Conservation (phyloP, 1,284 basidiomycete species). For the Trichosporon coremiiforme region DNA sequence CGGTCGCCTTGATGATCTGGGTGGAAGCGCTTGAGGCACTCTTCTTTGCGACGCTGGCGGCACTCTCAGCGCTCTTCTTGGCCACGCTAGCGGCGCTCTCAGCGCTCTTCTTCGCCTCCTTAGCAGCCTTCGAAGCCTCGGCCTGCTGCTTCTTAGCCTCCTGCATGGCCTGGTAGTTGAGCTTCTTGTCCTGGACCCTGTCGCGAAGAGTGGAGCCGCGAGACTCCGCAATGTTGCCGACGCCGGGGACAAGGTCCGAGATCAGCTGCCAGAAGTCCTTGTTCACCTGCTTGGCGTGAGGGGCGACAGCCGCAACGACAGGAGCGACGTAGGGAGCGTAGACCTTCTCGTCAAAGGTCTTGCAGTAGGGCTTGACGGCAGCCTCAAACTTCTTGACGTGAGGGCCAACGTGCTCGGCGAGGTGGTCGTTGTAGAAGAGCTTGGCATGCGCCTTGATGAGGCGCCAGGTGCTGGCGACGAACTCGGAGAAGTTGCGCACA, state of each 20-base stretch:
- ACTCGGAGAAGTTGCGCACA: slow-evolving; percentile 15
- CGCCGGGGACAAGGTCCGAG: slow-evolving; percentile 43
- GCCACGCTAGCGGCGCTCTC: slow-evolving; percentile 21
- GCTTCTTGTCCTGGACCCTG: slow-evolving; percentile 17
- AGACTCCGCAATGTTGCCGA: slow-evolving; percentile 27
- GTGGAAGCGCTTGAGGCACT: slow-evolving; percentile 29
- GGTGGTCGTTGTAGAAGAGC: slow-evolving; percentile 39
- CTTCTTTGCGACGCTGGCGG: slow-evolving; percentile 22
- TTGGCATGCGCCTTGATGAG: slow-evolving; percentile 28
- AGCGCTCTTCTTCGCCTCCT: slow-evolving; percentile 27
- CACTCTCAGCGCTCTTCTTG: slow-evolving; percentile 31
- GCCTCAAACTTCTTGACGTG: slow-evolving; percentile 35
- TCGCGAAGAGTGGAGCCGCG: slow-evolving; percentile 21
- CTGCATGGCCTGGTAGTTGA: slow-evolving; percentile 5
- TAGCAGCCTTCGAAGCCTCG: not conserved
- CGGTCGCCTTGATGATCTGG: slow-evolving; percentile 7
- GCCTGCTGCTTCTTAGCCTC: slow-evolving; percentile 6
- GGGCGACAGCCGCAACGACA: slow-evolving; percentile 38
- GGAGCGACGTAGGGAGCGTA: slow-evolving; percentile 48
- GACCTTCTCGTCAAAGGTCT: slow-evolving; percentile 31
- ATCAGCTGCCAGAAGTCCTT: slow-evolving; percentile 47
- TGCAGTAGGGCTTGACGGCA: slow-evolving; percentile 30
- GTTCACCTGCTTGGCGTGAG: slow-evolving; percentile 34
- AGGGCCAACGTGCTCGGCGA: slow-evolving; percentile 42
- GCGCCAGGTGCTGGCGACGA: not conserved